Conservation (phyloP, 352 stramenopile species). For the Phytophthora sojae region DNA sequence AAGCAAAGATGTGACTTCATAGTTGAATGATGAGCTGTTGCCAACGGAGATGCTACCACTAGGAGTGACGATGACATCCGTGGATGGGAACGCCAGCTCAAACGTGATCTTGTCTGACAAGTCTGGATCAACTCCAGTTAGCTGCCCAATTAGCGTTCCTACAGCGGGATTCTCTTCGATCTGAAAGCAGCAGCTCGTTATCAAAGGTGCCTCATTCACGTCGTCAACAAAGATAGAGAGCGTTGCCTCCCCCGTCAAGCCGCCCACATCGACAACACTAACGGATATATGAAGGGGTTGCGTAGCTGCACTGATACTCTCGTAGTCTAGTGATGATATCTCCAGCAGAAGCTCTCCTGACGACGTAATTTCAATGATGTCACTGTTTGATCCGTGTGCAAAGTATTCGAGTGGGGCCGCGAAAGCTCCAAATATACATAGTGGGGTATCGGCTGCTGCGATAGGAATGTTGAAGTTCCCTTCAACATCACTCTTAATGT, state of each 20-base stretch:
- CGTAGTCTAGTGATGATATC: conserved; percentile 44
- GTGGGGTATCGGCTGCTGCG: not conserved
- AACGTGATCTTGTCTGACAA: conserved; percentile 37
- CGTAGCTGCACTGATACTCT: conserved; percentile 28
- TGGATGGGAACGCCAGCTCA: conserved; percentile 38
- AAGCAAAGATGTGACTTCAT: conserved; percentile 49
- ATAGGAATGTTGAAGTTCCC: conserved; percentile 21
- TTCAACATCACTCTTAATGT: conserved; percentile 10
- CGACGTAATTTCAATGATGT: conserved; percentile 31
- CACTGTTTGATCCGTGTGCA: conserved; percentile 31
- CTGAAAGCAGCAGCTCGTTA: conserved; percentile 43
- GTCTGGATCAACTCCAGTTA: conserved; percentile 49
- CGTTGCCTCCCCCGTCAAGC: conserved; percentile 44
- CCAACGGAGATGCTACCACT: conserved; percentile 52
- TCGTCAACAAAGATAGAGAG: conserved; percentile 58
- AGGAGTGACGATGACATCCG: conserved; percentile 44
- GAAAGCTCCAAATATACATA: conserved; percentile 43
- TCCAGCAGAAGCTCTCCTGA: conserved; percentile 36
- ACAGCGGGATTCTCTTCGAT: conserved; percentile 54
- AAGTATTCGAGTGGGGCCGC: conserved; percentile 31
- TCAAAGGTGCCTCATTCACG: conserved; percentile 53
- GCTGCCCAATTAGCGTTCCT: conserved; percentile 52
- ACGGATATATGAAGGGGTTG: conserved; percentile 40
- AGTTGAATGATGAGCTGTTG: conserved; percentile 53
- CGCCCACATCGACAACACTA: conserved; percentile 44